Percentiles rank a stretch among this genome's conserved stretches.
phyloP scores from a whole-genome alignment of 2,329 filamentous ascomycete genomes.

The Trichoderma oligosporum region DNA sequence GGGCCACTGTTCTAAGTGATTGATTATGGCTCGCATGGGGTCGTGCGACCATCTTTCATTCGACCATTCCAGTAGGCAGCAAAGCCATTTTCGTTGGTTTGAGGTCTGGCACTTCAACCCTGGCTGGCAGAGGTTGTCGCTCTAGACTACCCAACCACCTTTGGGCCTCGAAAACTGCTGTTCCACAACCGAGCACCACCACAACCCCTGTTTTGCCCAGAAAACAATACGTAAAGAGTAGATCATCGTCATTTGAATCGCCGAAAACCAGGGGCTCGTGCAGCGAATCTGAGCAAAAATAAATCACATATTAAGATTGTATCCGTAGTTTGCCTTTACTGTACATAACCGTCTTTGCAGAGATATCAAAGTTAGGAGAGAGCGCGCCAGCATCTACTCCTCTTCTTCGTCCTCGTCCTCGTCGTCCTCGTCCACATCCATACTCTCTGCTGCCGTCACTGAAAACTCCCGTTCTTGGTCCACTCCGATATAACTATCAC shows the following conservation, averaged over 20 bases:
- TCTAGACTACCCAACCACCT: slow-evolving; percentile 21
- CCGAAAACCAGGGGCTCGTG: slow-evolving; percentile 16
- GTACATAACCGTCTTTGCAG: slow-evolving; percentile 30
- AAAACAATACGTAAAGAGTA: slow-evolving; percentile 29
- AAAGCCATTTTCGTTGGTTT: background rate
- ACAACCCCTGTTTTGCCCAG: slow-evolving; percentile 31
- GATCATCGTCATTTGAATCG: slow-evolving; percentile 23
- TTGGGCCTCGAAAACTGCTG: slow-evolving; percentile 29
- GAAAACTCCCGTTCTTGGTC: slow-evolving; percentile 92
- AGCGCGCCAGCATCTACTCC: slow-evolving; percentile 23
- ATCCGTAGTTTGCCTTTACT: slow-evolving; percentile 32
- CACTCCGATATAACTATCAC: slow-evolving; percentile 93
- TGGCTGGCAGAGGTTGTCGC: slow-evolving; percentile 9
- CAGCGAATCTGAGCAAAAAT: slow-evolving; percentile 8
- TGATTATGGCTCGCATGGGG: background rate
- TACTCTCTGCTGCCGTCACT: slow-evolving; percentile 81
- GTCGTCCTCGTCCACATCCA: slow-evolving; percentile 89
- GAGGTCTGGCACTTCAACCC: background rate
- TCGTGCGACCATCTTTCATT: slow-evolving; percentile 8
- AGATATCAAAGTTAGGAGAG: slow-evolving; percentile 20
- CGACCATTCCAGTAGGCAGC: background rate
- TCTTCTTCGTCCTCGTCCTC: slow-evolving; percentile 59
- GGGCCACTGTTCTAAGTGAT: background rate
- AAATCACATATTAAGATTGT: slow-evolving; percentile 21
- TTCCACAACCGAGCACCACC: slow-evolving; percentile 29